A percentile compares a stretch with the other conserved stretches of the same genome.
These are phyloP conservation scores for Trametes maxima DNA, from an alignment of 768 basidiomycete species.

Conservation along the genomic window DNA sequence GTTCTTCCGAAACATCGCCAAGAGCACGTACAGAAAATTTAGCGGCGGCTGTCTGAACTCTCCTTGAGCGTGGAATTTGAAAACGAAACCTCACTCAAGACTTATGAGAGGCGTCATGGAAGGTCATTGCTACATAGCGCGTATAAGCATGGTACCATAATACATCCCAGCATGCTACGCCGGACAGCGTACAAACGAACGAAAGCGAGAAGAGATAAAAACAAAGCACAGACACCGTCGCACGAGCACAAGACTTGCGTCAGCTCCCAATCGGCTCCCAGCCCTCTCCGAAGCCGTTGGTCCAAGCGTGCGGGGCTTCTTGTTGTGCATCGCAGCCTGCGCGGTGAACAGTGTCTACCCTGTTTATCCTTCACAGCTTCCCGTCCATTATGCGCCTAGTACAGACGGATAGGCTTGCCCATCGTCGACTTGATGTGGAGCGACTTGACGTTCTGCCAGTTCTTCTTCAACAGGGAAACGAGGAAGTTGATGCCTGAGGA, in stretches of 20 bases:
- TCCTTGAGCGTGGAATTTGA: too few relatives aligned
- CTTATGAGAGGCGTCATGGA: constrained; percentile 1
- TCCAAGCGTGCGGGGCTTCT: constrained; percentile 98
- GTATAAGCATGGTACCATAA: constrained; percentile 18
- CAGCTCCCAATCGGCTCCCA: constrained; percentile 92
- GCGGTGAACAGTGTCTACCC: constrained; percentile 6
- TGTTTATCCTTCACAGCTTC: not conserved
- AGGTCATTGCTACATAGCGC: constrained; percentile 21
- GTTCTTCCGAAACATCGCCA: too few relatives aligned
- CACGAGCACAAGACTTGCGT: constrained; percentile 42
- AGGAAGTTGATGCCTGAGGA: constrained; percentile 95
- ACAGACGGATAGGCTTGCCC: constrained; percentile 97
- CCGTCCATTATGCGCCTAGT: constrained; percentile 48
- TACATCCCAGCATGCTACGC: constrained; percentile 14
- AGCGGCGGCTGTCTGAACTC: too few relatives aligned
- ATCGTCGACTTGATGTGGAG: constrained; percentile 99
- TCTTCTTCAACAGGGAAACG: constrained; percentile 98
- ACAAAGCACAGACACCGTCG: constrained; percentile 24
- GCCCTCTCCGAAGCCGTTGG: constrained; percentile 73
- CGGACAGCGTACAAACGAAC: constrained; percentile 10
- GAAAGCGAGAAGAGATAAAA: constrained; percentile 5
- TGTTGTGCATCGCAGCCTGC: constrained; percentile 77
- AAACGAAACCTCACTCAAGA: too few relatives aligned
- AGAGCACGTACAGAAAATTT: too few relatives aligned
- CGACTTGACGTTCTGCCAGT: constrained; percentile 99